Percentiles rank a stretch among this genome's conserved stretches.
Evolutionary conservation across 2,329 filamentous ascomycete species (phyloP).

Genomic region (Colletotrichum eleusines): DNA sequence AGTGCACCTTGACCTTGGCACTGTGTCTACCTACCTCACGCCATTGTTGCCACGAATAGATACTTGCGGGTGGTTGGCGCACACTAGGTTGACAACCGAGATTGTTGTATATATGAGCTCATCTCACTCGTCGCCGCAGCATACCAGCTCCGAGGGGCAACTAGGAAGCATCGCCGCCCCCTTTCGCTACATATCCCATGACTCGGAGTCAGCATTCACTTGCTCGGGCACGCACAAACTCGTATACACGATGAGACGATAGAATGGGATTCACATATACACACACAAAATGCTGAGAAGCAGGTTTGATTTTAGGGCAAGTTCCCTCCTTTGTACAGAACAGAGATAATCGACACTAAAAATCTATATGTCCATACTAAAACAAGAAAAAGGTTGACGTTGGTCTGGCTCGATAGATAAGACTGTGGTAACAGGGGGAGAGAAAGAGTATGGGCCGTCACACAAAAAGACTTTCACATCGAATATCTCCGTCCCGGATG

Average conservation of each 20-base stretch:
- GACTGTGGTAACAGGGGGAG: not conserved
- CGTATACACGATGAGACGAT: not conserved
- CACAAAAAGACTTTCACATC: constrained; percentile 33
- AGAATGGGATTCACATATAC: no score
- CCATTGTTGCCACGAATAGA: constrained; percentile 9
- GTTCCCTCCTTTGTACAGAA: constrained; percentile 27
- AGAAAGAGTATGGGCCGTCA: constrained; percentile 27
- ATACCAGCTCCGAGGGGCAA: not conserved
- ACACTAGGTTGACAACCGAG: constrained; percentile 3
- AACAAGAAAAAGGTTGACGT: constrained; percentile 4
- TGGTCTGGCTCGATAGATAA: not conserved
- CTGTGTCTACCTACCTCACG: not conserved
- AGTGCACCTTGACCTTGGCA: constrained; percentile 7
- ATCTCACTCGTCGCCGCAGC: not conserved
- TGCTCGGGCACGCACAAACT: not conserved
- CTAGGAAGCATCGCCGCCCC: not conserved
- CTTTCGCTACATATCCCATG: not conserved
- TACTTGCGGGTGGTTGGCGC: not conserved
- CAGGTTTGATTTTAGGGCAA: constrained; percentile 31
- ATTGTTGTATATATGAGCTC: constrained; percentile 36
- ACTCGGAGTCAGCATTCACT: not conserved
- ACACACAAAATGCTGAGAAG: not conserved
- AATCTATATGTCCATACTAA: constrained; percentile 38
- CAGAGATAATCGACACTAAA: constrained; percentile 39
- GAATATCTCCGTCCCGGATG: constrained; percentile 28